Evolutionary conservation across 148 eudicot genomes (phyloP).

Genomic region (Cornus florida): DNA sequence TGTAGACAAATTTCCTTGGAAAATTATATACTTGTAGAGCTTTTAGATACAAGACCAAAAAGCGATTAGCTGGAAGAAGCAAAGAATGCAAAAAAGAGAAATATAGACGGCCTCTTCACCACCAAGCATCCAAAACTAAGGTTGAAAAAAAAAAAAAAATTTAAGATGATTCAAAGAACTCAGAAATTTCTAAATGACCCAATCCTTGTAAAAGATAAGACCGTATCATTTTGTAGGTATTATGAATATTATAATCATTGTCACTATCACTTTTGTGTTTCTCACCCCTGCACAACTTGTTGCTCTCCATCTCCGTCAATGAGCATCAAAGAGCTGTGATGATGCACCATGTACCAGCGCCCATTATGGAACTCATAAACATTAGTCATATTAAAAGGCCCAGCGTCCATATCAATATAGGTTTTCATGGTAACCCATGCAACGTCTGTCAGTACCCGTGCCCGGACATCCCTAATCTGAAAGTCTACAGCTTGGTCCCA

Average conservation of each 20-base stretch:
- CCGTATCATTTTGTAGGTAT: background rate
- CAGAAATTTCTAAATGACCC: background rate
- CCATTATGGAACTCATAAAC: constrained; percentile 74
- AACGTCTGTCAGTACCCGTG: constrained; percentile 64
- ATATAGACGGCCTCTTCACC: background rate
- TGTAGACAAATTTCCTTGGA: too few species aligned
- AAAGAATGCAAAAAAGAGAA: background rate
- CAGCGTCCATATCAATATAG: constrained; percentile 49
- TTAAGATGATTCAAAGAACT: background rate
- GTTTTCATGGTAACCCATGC: constrained; percentile 97
- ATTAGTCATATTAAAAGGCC: constrained; percentile 63
- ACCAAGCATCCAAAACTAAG: background rate
- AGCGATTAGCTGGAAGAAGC: background rate
- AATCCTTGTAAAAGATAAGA: background rate
- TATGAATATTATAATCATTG: background rate
- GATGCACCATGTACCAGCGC: constrained; percentile 95
- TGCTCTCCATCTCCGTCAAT: constrained; percentile 67
- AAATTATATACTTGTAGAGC: too few species aligned
- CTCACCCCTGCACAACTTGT: constrained; percentile 49
- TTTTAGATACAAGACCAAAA: background rate
- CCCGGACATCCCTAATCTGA: constrained; percentile 72
- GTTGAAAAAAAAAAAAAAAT: background rate
- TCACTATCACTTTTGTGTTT: background rate
- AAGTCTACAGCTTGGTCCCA: constrained; percentile 69
- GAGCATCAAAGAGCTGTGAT: constrained; percentile 72